Percentiles rank a stretch among this genome's conserved stretches.
Conservation (phyloP, 106 monocot genomes). For the Dendrobium chrysotoxum region DNA sequence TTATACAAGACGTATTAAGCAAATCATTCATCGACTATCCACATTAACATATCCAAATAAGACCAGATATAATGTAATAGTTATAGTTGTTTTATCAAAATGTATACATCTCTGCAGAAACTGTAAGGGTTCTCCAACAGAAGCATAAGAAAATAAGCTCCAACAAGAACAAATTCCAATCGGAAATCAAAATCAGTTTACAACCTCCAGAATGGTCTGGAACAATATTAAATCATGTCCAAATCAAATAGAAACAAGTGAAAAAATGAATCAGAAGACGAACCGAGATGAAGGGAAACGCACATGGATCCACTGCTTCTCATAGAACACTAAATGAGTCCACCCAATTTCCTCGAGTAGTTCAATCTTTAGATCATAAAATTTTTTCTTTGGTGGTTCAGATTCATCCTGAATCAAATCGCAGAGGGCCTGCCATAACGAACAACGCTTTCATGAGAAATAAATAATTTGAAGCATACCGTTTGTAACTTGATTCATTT, state of each 20-base stretch:
- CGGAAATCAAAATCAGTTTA: not conserved
- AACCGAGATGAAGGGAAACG: constrained; percentile 66
- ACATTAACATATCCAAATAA: too few species aligned
- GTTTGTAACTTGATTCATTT: not conserved
- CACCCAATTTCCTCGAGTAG: constrained; percentile 82
- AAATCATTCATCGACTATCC: too few species aligned
- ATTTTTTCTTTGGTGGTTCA: constrained; percentile 65
- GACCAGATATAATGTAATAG: too few species aligned
- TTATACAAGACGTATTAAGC: too few species aligned
- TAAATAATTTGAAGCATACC: not conserved
- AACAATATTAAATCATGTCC: not conserved
- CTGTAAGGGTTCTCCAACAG: not conserved
- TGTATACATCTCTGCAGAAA: too few species aligned
- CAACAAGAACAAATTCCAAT: not conserved
- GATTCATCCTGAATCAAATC: constrained; percentile 67
- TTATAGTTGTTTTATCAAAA: too few species aligned
- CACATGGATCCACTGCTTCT: constrained; percentile 79
- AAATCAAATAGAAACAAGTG: not conserved
- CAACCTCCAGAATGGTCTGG: not conserved
- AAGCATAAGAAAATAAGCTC: not conserved
- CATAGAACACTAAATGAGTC: constrained; percentile 62
- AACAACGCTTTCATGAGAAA: not conserved
- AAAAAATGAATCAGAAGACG: constrained; percentile 32
- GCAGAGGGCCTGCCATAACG: constrained; percentile 44
- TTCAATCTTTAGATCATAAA: constrained; percentile 79